Base-by-base conservation (phyloP, 139 green algal species). In the Tetraselmis chui region DNA sequence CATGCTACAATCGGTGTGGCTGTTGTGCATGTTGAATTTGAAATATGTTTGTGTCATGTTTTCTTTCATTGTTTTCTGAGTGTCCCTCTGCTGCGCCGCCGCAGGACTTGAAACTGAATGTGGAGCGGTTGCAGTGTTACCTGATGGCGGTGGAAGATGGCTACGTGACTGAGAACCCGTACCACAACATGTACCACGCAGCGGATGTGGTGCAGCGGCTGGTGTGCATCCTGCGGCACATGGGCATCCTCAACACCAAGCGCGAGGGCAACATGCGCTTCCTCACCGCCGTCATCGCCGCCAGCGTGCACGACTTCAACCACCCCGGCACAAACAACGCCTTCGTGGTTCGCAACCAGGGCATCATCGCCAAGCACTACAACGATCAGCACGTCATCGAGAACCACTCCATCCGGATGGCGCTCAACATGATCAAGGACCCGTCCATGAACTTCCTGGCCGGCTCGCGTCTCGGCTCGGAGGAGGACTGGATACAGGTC, bases 381-480 rank as follows among this genome's bases (percentile, higher is more conserved):
- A 77, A 77, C 74, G 74, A 77, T 25, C 74, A 77, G 74, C 25
- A 77, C n/a, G 74, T 77, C 74, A 77, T 77, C 74, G 74, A 77
- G 74, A 77, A 77, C 74, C 74, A 31, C 74, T 30, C 23, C 74
- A 28, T 77, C 26, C n/a, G 25, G 23, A 77, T 29, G 74, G 74
- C 74, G 26, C 74, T 77, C 26, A 29, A 77, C 26, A 77, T 77
- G 74, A 2, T 28, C 5, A 22, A 29, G 26, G 74, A 77, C 5
- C 5, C 74, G 23, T 22, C 2, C 26, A 77, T 77, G 26, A 29
- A 77, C n/a, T 77, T 77, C 74, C 74, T 77, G n/a, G n/a, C 25
- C n/a, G 26, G 26, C 2, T 77, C 25, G 2, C 2, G 23, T 25
- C 5, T 67, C 45, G 45, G 45, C 11, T 25, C 45, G 18, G 45